These are phyloP conservation scores for Pythium utonaiense DNA, from an alignment of 352 stramenopile species.

Conservation along the genomic window DNA sequence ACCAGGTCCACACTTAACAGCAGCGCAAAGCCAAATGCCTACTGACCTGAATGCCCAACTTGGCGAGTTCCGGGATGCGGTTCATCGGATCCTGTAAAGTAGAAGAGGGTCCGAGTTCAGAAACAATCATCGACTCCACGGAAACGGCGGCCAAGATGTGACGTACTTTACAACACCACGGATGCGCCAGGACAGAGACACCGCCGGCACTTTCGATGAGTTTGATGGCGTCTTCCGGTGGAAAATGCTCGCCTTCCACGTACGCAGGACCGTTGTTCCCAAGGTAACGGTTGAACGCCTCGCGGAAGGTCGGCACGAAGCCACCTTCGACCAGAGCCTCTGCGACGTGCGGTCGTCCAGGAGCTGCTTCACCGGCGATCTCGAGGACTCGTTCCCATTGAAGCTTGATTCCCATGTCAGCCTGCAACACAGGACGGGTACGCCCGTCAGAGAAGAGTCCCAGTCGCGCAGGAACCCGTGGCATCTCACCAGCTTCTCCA, in stretches of 20 bases:
- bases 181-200: constrained; percentile 79
- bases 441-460: too few relatives aligned
- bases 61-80: constrained; percentile 63
- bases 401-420: constrained; percentile 77
- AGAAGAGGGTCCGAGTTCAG: too few relatives aligned
- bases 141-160: not conserved
- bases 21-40: not conserved
- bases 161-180: constrained; percentile 79
- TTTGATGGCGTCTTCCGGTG: constrained; percentile 82
- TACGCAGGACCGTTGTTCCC: constrained; percentile 83
- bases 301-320: constrained; percentile 71
- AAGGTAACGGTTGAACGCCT: constrained; percentile 78
- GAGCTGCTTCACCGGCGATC: constrained; percentile 80
- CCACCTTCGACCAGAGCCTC: constrained; percentile 74
- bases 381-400: constrained; percentile 78
- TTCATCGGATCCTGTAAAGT: constrained; percentile 52
- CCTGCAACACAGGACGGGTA: constrained; percentile 27
- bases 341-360: constrained; percentile 71
- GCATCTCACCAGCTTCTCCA: constrained; percentile 64
- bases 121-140: too few relatives aligned
- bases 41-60: constrained; percentile 69
- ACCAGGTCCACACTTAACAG: not conserved
- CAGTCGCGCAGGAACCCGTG: too few relatives aligned
- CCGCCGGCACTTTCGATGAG: constrained; percentile 77
- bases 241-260: constrained; percentile 81